phyloP scores from a whole-genome alignment of 495 filamentous ascomycete species.

The Aspergillus hancockii region DNA sequence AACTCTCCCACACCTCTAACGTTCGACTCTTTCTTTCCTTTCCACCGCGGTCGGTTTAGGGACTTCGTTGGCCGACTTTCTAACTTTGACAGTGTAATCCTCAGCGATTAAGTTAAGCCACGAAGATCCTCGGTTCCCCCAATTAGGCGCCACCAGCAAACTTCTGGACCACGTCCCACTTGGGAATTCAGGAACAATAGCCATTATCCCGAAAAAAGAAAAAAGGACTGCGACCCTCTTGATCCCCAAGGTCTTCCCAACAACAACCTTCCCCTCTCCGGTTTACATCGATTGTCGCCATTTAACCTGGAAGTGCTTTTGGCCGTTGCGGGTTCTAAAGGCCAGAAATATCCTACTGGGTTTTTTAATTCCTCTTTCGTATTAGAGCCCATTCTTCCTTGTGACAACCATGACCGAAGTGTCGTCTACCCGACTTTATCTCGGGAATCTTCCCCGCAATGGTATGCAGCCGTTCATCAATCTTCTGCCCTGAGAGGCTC shows the following conservation, averaged over 20 bases:
- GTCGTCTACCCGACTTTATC: constrained; percentile 89
- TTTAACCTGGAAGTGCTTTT: constrained; percentile 14
- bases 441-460: constrained; percentile 95
- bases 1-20: constrained; percentile 12
- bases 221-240: constrained; percentile 11
- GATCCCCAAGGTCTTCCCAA: constrained; percentile 9
- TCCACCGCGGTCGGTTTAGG: constrained; percentile 8
- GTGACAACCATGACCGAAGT: constrained; percentile 61
- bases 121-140: constrained; percentile 2
- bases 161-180: constrained; percentile 11
- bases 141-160: constrained; percentile 7
- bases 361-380: constrained; percentile 11
- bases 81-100: constrained; percentile 2
- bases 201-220: neutral
- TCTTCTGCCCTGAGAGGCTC: constrained; percentile 24
- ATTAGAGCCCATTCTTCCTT: constrained; percentile 12
- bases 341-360: constrained; percentile 12
- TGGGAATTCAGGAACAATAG: constrained; percentile 14
- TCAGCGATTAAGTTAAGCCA: constrained; percentile 10
- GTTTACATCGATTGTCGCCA: constrained; percentile 5
- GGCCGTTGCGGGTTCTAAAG: constrained; percentile 12
- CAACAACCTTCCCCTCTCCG: constrained; percentile 7
- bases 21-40: constrained; percentile 4
- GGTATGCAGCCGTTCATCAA: constrained; percentile 65
- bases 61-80: constrained; percentile 5